Base-by-base conservation (phyloP, 2,329 filamentous ascomycete species). In the Fusarium pseudonygamai region DNA sequence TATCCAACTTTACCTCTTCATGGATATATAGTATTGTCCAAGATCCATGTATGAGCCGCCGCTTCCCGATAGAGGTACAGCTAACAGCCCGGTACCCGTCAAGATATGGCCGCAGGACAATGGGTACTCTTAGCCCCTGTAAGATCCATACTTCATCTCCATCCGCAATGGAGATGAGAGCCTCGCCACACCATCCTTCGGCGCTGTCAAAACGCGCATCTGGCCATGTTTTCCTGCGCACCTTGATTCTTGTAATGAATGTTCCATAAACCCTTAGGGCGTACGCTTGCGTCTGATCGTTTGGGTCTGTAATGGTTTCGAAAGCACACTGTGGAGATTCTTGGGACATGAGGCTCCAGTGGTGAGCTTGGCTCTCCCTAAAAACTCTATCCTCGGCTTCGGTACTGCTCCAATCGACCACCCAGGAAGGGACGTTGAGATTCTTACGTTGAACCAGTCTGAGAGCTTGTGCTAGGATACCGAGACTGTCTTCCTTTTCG, bases 81-180 rank as follows among this genome's bases (percentile, higher is more conserved):
- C 49, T 52, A 3, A 52, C 5, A 2, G 1, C n/a, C 9, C 3
- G n/a, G 5, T 37, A 26, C 6, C 49, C 49, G 22, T 52, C 49
- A 4, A 1, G 9, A 15, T 36, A 37, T 8, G 13, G 18, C 3
- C 49, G 4, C 0, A 26, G 13, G 6, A 36, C 3, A 2, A 52
- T 36, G 0, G 18, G 32, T 0, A 12, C 32, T 15, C 13, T 12
- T 0, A 8, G 6, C 9, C 49, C 32, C 0, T 8, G 2, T 0
- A 36, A 9, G 3, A 36, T 2, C 49, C 49, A 52, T 8, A 52
- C 0, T 26, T 52, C 32, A 36, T 52, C 49, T 22, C 18, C 32
- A 2, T 15, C 32, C 0, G 8, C 2, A 1, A 26, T 24, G 1
- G 32, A 26, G 5, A 6, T 1, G 3, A 36, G 15, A 14, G 22